Percentiles rank a stretch among this genome's conserved stretches.
These are phyloP conservation scores for Phycomyces nitens DNA, from an alignment of 192 early-diverging fungal genomes.

Conservation along the genomic window DNA sequence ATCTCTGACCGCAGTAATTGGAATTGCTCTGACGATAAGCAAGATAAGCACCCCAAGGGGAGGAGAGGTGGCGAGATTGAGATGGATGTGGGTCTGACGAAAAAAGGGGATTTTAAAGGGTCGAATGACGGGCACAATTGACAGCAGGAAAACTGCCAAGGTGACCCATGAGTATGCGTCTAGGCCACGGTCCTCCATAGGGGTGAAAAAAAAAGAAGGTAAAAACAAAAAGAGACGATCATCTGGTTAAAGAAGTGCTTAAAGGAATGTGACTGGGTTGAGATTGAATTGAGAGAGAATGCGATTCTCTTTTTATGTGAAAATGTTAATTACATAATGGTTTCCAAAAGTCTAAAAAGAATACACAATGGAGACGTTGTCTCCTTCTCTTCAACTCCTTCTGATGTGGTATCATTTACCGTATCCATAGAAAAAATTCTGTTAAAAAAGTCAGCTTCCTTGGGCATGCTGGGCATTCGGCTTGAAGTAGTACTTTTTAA, in stretches of 20 bases:
- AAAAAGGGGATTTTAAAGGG: constrained; percentile 50
- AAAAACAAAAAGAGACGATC: neutral
- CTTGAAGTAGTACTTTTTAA: constrained; percentile 12
- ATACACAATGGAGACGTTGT: too few species aligned
- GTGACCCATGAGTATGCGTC: constrained; percentile 56
- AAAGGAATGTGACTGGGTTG: too few species aligned
- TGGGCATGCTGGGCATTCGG: neutral
- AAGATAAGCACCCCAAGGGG: constrained; percentile 65
- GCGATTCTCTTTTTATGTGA: too few species aligned
- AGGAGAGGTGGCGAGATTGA: constrained; percentile 73
- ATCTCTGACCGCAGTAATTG: constrained; percentile 30
- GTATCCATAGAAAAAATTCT: neutral
- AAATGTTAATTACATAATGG: too few species aligned
- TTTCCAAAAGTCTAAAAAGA: too few species aligned
- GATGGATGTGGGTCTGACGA: constrained; percentile 16
- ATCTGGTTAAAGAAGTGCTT: too few species aligned
- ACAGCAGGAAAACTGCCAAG: constrained; percentile 56
- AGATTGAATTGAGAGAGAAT: too few species aligned
- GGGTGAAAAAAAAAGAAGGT: too few species aligned
- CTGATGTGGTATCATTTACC: neutral
- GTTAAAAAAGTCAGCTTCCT: too few species aligned
- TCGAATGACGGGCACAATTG: constrained; percentile 56
- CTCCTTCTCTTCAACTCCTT: neutral
- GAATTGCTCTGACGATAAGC: constrained; percentile 55
- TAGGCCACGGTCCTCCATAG: constrained; percentile 9